Base-by-base conservation (phyloP, 2,329 filamentous ascomycete genomes). In the Epichloe sp. region DNA sequence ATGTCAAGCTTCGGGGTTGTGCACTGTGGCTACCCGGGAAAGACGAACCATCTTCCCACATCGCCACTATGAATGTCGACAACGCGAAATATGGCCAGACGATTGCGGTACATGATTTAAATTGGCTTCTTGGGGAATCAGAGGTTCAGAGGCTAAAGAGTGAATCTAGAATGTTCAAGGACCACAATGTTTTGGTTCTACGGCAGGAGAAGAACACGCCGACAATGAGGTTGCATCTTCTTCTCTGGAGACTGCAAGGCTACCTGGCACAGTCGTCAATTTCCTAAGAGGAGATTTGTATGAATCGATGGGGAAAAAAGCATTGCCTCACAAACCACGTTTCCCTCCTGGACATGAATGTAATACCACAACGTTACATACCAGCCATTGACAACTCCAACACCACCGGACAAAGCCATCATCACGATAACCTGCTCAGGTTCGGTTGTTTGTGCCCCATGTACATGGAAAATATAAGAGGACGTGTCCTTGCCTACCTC, bases 211-310 rank as follows among this genome's bases (percentile, higher is more conserved):
- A 67, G 64, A 57, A 65, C 58, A 54, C 56, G 44, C 63, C 67
- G 38, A 75, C 72, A 7, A 60, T 69, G 21, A 61, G 68, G 14
- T 47, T 79, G 44, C 75, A 79, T 61, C 52, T 72, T 50, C 66
- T 71, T 49, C 65, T 83, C 7, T 83, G 79, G 79, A 76, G 73
- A 54, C 60, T 83, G 8, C 75, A 82, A 54, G 78, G 77, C 1
- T 83, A 78, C 57, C 45, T 79, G 21, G 59, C 58, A 15, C 47
- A 56, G 21, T 37, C 14, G 38, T 2, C 31, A 15, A 7, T 5
- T 11, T 34, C 15, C 3, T 40, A 36, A 49, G 15, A 5, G 3
- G 23, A 44, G 14, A 15, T 7, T 12, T n/a, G 41, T 40, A 5
- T 17, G 34, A 14, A 3, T n/a, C 10, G 19, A 21, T 5, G 35